These are phyloP conservation scores for Solanum virginianum DNA, from an alignment of 257 asterid species.

Conservation along the genomic window DNA sequence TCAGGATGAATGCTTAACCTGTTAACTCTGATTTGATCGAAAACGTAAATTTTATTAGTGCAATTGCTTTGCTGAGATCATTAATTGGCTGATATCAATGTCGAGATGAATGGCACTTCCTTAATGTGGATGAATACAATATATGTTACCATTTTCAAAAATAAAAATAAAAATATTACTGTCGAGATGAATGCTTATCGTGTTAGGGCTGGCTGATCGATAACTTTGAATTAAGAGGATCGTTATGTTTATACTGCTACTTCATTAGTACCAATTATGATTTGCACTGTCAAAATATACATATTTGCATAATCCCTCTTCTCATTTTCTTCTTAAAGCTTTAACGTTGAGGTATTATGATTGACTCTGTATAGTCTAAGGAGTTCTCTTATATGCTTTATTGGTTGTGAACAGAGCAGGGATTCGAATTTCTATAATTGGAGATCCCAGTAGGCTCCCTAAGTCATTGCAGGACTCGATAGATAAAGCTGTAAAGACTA, in stretches of 20 bases:
- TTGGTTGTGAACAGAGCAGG: conserved; percentile 25
- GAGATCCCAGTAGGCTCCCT: conserved; percentile 40
- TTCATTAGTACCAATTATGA: background rate
- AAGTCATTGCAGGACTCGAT: conserved; percentile 19
- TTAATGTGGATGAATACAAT: too few relatives aligned
- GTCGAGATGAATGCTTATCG: background rate
- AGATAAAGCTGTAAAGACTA: conserved; percentile 10
- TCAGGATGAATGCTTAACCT: background rate
- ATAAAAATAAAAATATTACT: background rate
- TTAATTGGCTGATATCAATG: background rate
- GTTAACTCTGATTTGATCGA: background rate
- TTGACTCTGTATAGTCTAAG: background rate
- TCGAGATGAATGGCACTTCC: background rate
- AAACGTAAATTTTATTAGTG: background rate
- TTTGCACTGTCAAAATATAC: background rate
- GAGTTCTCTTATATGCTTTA: background rate
- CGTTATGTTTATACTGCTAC: background rate
- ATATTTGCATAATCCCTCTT: background rate
- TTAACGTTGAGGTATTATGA: background rate
- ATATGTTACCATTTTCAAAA: too few relatives aligned
- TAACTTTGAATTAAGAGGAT: background rate
- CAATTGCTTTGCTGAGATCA: background rate
- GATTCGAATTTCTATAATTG: conserved; percentile 39
- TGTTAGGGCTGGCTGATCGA: background rate
- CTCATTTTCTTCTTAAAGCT: background rate